Conservation (phyloP, 2,329 filamentous ascomycete species). For the Cytospora mali region DNA sequence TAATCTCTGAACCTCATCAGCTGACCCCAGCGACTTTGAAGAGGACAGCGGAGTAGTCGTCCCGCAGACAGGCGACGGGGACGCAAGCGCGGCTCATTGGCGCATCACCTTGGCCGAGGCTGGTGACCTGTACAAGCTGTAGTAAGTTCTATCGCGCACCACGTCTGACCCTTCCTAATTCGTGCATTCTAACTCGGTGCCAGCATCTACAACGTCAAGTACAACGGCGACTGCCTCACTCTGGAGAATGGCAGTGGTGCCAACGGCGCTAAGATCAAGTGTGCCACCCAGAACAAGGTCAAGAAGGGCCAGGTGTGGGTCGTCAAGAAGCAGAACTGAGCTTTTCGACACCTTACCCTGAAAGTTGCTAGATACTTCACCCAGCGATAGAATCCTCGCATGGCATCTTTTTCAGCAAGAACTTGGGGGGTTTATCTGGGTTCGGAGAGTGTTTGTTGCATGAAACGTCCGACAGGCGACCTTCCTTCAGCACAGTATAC, state of each 20-base stretch:
- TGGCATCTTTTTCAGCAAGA: too few relatives aligned
- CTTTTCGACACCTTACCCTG: too few relatives aligned
- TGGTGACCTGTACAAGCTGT: conserved; percentile 11
- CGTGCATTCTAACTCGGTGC: neutral
- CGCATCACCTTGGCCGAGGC: conserved; percentile 3
- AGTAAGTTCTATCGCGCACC: neutral
- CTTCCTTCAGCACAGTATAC: neutral
- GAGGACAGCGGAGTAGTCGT: too few relatives aligned
- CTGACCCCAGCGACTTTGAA: too few relatives aligned
- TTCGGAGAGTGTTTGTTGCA: neutral
- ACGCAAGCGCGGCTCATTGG: conserved; percentile 12
- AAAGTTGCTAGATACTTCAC: too few relatives aligned
- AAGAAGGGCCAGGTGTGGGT: conserved; percentile 17
- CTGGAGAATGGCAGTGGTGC: conserved; percentile 10
- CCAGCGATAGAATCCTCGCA: too few relatives aligned
- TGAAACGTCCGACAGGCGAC: too few relatives aligned
- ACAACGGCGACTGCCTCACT: conserved; percentile 15
- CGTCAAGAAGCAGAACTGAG: conserved; percentile 18
- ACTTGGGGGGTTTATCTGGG: neutral
- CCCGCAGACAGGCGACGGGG: conserved; percentile 17
- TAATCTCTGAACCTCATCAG: too few relatives aligned
- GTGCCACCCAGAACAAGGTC: conserved; percentile 8
- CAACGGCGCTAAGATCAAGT: conserved; percentile 19
- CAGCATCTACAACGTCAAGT: conserved; percentile 13
- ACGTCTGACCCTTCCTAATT: neutral